Percentiles rank a stretch among this genome's conserved stretches.
phyloP scores from a whole-genome alignment of 768 basidiomycete genomes.

The Gymnopilus junonius region DNA sequence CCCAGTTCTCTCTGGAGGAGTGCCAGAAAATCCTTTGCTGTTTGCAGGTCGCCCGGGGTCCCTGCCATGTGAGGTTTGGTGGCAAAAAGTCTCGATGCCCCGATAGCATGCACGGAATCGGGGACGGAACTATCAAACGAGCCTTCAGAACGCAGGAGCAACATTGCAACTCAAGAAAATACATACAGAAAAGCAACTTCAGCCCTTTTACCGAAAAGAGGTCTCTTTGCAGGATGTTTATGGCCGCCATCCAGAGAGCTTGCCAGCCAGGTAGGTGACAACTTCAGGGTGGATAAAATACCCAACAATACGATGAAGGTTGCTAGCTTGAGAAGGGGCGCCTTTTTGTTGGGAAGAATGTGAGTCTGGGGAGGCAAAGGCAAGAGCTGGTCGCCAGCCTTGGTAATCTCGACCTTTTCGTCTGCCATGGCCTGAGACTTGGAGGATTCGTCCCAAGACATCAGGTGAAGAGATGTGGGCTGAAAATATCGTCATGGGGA shows the following conservation, averaged over 20 bases:
- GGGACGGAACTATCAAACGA: conserved; percentile 47
- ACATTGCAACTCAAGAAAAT: neutral
- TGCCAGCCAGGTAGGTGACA: neutral
- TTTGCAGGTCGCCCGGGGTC: conserved; percentile 54
- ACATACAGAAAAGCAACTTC: conserved; percentile 26
- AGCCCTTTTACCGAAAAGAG: conserved; percentile 22
- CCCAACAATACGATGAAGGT: neutral
- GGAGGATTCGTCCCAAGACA: neutral
- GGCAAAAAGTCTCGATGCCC: conserved; percentile 56
- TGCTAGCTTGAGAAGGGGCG: neutral
- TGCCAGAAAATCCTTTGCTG: conserved; percentile 65
- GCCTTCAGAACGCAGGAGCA: neutral
- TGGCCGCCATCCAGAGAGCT: neutral
- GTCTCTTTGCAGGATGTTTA: conserved; percentile 6
- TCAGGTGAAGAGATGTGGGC: neutral
- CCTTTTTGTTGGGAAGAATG: neutral
- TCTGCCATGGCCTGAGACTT: neutral
- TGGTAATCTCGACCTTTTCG: neutral
- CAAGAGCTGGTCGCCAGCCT: conserved; percentile 1
- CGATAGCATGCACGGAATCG: conserved; percentile 52
- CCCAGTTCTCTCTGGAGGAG: conserved; percentile 67
- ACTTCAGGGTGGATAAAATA: neutral
- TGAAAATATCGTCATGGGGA: conserved; percentile 2
- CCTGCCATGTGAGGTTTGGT: conserved; percentile 73
- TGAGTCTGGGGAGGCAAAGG: conserved; percentile 8